Evolutionary conservation across 345 rosid genomes (phyloP).

Genomic region (Melaleuca alternifolia): DNA sequence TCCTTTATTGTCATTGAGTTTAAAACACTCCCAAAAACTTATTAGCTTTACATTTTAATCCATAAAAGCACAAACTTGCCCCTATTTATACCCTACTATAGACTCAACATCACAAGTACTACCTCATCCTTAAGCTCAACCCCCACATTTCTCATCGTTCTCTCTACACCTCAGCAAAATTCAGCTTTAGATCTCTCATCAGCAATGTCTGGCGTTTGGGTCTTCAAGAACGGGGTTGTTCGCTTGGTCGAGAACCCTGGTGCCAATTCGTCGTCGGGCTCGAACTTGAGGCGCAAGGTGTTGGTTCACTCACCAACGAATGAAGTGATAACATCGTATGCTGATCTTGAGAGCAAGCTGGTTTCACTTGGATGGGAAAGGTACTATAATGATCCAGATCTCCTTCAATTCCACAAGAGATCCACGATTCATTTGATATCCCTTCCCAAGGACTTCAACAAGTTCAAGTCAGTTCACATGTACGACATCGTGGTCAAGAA

Average conservation of each 20-base stretch:
- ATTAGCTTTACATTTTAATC: not conserved
- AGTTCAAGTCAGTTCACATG: constrained; percentile 71
- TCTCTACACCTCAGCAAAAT: constrained; percentile 21
- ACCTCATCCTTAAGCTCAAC: not conserved
- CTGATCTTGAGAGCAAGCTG: constrained; percentile 42
- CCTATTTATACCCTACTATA: not conserved
- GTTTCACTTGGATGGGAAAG: constrained; percentile 74
- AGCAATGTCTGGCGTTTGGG: constrained; percentile 77
- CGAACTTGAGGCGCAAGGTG: constrained; percentile 9
- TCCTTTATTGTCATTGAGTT: not conserved
- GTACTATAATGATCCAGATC: constrained; percentile 42
- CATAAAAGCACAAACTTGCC: not conserved
- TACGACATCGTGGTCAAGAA: constrained; percentile 77
- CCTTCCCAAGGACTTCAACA: constrained; percentile 62
- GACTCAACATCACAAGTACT: not conserved
- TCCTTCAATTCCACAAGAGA: constrained; percentile 66
- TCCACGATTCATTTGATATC: constrained; percentile 59
- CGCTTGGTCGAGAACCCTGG: constrained; percentile 51
- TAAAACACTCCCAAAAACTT: not conserved
- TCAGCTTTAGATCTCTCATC: not conserved
- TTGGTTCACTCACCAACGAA: constrained; percentile 35
- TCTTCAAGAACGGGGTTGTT: constrained; percentile 57
- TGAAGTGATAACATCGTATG: constrained; percentile 58
- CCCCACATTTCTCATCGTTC: constrained; percentile 7
- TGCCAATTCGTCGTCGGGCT: constrained; percentile 20